Base-by-base conservation (phyloP, 2,329 filamentous ascomycete genomes). In the Penicillium sp. region DNA sequence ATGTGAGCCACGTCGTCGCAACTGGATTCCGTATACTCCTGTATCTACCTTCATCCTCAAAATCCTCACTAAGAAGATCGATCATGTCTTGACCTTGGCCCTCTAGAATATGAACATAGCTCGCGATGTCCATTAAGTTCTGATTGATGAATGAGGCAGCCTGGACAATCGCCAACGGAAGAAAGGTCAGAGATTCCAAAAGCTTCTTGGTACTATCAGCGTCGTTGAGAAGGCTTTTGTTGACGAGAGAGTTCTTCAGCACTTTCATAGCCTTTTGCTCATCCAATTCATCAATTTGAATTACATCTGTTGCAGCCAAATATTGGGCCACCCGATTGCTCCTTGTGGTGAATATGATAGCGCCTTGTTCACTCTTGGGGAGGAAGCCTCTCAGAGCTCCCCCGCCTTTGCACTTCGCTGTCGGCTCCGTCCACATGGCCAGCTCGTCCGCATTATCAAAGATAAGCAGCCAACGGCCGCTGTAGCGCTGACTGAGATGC, bases 1-100 rank as follows among this genome's bases (percentile, higher is more conserved):
- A 74, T 1, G 72, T 67, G 7, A 73, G 57, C 72, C 70, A 75
- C 0, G 72, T 75, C 1, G 55, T 64, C 0, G 70, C 66, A 1
- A 76, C 64, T 2, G 73, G 70, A 31, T 74, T 75, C 3, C 68
- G 33, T 14, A 56, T 61, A 53, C 66, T 56, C 55, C 60, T 41
- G 39, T 63, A 65, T 64, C 69, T 57, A 19, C 68, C 57, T 53
- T 66, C 58, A 53, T 68, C 71, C 6, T 70, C 68, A 41, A 77
- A 70, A 4, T 70, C 64, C 39, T 66, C 56, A 5, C 67, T 69
- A 0, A 72, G 51, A 1, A 75, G 57, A 24, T 69, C 60, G 1
- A 69, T 54, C 0, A 53, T 53, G 10, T 60, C 54, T 9, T 62
- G 52, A 19, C 61, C 63, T 7, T 68, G 63, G 21, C 68, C 64